Conservation (phyloP, 1,284 basidiomycete genomes). For the Melampsora occidentalis region DNA sequence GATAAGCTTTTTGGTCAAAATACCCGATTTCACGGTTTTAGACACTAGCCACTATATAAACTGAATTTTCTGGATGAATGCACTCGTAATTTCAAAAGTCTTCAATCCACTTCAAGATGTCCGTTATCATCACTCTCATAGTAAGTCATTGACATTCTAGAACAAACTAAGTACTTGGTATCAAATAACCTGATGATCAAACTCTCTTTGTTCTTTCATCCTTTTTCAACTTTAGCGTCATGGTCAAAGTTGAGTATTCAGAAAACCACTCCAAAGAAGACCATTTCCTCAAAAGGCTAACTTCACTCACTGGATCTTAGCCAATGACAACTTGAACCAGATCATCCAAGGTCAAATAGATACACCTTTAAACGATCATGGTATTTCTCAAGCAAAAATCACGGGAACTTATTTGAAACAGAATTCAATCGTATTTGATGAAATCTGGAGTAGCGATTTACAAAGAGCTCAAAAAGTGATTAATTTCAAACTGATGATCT, state of each 20-base stretch:
- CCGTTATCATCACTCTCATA: constrained; percentile 8
- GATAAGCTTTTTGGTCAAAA: too few relatives aligned
- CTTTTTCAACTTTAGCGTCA: constrained; percentile 45
- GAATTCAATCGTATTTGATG: background rate
- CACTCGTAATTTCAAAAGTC: too few relatives aligned
- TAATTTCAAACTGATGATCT: background rate
- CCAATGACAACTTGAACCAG: constrained; percentile 27
- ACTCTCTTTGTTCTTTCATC: too few relatives aligned
- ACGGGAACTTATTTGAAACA: constrained; percentile 1
- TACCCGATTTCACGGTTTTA: too few relatives aligned
- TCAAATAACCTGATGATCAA: constrained; percentile 63
- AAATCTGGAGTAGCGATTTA: constrained; percentile 38
- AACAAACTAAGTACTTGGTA: constrained; percentile 64
- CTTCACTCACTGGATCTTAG: constrained; percentile 67
- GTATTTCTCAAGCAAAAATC: constrained; percentile 18
- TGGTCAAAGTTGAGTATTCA: constrained; percentile 8
- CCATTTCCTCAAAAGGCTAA: constrained; percentile 49
- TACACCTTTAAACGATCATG: constrained; percentile 21
- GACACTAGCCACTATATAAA: too few relatives aligned
- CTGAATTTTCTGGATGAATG: too few relatives aligned
- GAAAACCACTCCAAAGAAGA: background rate
- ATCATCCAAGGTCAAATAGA: constrained; percentile 39
- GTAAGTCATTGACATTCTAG: background rate
- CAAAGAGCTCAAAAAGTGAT: constrained; percentile 26
- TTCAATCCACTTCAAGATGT: background rate